Conservation (phyloP, 352 stramenopile species). For the Globisporangium okanoganense region DNA sequence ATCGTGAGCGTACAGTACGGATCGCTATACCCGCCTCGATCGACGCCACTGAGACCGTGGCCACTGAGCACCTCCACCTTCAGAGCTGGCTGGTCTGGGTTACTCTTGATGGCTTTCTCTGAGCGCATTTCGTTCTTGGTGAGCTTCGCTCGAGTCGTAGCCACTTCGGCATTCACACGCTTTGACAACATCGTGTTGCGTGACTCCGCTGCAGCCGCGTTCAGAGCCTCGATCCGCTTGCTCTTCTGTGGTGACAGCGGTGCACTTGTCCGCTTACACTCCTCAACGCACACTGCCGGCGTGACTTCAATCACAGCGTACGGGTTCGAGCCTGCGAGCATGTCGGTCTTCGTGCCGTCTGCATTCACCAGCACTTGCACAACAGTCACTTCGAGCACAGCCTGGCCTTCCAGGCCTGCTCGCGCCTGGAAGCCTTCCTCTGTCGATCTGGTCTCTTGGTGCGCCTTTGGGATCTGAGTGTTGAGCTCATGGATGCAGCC, state of each 20-base stretch:
- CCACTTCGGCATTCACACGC: constrained; percentile 52
- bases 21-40: constrained; percentile 68
- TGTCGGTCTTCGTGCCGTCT: constrained; percentile 28
- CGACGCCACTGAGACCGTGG: constrained; percentile 49
- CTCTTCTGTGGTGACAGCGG: constrained; percentile 45
- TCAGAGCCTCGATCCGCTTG: constrained; percentile 35
- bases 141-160: constrained; percentile 44
- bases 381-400: constrained; percentile 56
- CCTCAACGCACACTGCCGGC: constrained; percentile 47
- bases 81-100: constrained; percentile 30
- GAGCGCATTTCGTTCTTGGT: constrained; percentile 57
- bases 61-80: constrained; percentile 58
- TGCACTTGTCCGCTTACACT: constrained; percentile 42
- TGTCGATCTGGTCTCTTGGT: constrained; percentile 44
- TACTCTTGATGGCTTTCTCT: constrained; percentile 31
- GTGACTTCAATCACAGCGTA: constrained; percentile 66
- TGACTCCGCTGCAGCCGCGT: constrained; percentile 28
- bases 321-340: constrained; percentile 28
- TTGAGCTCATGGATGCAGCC: constrained; percentile 73
- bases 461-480: constrained; percentile 48
- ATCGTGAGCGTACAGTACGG: constrained; percentile 68
- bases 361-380: constrained; percentile 22
- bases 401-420: constrained; percentile 48
- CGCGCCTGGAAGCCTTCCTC: constrained; percentile 61
- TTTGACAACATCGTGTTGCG: constrained; percentile 48